These are phyloP conservation scores for Laburnicola sp. DNA, from an alignment of 2,329 filamentous ascomycete genomes.

Conservation along the genomic window DNA sequence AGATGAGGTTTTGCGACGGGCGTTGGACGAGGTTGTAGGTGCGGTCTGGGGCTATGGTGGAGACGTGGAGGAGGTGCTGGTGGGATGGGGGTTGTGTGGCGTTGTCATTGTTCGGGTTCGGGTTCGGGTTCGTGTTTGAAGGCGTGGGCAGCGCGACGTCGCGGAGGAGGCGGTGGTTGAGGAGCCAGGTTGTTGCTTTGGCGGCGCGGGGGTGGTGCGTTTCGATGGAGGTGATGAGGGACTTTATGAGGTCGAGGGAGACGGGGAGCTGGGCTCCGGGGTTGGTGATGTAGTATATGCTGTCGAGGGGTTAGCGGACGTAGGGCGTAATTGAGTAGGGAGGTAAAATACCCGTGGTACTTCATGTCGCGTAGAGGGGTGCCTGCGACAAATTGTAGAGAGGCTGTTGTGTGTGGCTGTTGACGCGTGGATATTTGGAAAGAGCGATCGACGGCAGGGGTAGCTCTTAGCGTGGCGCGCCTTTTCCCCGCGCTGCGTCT, in stretches of 20 bases:
- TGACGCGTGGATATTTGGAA: background rate
- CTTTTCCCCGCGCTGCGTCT: background rate
- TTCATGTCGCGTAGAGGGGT: slow-evolving; percentile 15
- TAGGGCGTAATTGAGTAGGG: background rate
- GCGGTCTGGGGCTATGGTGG: slow-evolving; percentile 22
- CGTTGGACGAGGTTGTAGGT: slow-evolving; percentile 34
- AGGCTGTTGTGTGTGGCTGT: background rate
- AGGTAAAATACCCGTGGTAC: slow-evolving; percentile 20
- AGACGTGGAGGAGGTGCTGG: slow-evolving; percentile 36
- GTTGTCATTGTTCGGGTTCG: slow-evolving; percentile 19
- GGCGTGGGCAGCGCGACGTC: slow-evolving; percentile 25
- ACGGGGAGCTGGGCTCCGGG: slow-evolving; percentile 27
- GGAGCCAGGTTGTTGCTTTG: slow-evolving; percentile 28
- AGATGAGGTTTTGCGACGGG: slow-evolving; percentile 16
- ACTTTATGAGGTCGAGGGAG: slow-evolving; percentile 24
- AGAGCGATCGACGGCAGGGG: background rate
- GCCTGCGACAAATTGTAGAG: background rate
- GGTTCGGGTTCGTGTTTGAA: background rate
- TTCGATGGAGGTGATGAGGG: slow-evolving; percentile 34
- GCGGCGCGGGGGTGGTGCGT: slow-evolving; percentile 25
- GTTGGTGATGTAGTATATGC: slow-evolving; percentile 41
- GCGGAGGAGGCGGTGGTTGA: slow-evolving; percentile 41
- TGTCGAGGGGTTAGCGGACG: slow-evolving; percentile 8
- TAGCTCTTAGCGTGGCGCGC: too few species aligned
- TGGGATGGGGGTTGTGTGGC: slow-evolving; percentile 27